phyloP scores from a whole-genome alignment of 768 basidiomycete species.

The Lactarius tabidus region DNA sequence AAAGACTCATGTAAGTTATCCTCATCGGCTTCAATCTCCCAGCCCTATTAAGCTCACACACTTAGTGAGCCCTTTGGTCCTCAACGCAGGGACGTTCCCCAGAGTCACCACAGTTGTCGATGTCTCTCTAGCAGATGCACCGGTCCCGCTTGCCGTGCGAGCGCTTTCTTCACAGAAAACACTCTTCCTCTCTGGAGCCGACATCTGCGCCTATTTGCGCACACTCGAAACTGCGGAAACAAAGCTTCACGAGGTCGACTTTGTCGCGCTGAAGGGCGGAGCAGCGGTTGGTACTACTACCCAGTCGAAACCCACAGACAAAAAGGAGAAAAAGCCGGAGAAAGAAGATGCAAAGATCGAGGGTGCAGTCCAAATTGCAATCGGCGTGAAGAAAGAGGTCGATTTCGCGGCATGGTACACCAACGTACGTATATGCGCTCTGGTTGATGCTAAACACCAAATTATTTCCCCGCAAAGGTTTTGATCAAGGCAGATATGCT shows the following conservation, averaged over 20 bases:
- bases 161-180: conserved; percentile 67
- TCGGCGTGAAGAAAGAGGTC: conserved; percentile 92
- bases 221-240: conserved; percentile 61
- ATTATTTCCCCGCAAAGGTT: conserved; percentile 51
- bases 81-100: conserved; percentile 61
- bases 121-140: conserved; percentile 65
- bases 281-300: conserved; percentile 34
- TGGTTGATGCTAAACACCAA: conserved; percentile 6
- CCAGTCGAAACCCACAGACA: conserved; percentile 36
- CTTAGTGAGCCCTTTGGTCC: conserved; percentile 76
- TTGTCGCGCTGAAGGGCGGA: conserved; percentile 53
- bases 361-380: conserved; percentile 86
- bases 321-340: conserved; percentile 38
- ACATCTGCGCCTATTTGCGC: conserved; percentile 68
- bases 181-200: conserved; percentile 72
- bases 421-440: conserved; percentile 51
- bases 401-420: conserved; percentile 96
- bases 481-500: conserved; percentile 97
- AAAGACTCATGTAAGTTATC: conserved; percentile 76
- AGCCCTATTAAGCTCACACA: background rate
- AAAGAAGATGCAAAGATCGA: conserved; percentile 81
- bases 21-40: background rate
- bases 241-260: conserved; percentile 73
- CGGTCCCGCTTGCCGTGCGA: conserved; percentile 69
- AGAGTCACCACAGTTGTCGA: conserved; percentile 76